Evolutionary conservation across 208 protist genomes (phyloP).

Genomic region (Leishmania lainsoni): DNA sequence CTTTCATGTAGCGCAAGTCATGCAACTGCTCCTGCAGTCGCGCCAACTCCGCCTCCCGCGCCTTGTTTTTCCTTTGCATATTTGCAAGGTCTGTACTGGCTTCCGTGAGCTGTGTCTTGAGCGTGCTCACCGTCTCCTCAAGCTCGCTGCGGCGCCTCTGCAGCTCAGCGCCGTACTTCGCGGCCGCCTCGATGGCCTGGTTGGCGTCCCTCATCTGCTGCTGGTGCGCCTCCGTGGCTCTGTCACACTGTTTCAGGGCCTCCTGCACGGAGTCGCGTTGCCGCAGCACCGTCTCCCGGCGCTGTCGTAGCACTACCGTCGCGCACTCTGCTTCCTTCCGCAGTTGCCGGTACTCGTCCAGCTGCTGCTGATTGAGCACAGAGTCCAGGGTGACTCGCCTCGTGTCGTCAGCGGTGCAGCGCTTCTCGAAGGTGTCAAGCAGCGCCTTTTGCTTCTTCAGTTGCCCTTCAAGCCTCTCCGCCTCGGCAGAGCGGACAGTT

Average conservation of each 20-base stretch:
- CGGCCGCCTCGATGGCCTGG: constrained; percentile 41
- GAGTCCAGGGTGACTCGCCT: constrained; percentile 34
- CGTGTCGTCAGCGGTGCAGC: constrained; percentile 63
- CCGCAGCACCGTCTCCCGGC: constrained; percentile 66
- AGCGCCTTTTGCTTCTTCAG: constrained; percentile 68
- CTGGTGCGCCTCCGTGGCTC: constrained; percentile 50
- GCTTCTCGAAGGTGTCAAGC: constrained; percentile 60
- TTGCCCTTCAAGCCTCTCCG: constrained; percentile 64
- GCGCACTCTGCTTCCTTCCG: constrained; percentile 84
- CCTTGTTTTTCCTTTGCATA: constrained; percentile 61
- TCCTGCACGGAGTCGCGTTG: constrained; percentile 68
- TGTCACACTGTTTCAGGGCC: constrained; percentile 63
- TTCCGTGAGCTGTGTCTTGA: constrained; percentile 47
- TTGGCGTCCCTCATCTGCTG: constrained; percentile 55
- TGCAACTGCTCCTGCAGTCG: constrained; percentile 90
- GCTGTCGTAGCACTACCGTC: constrained; percentile 79
- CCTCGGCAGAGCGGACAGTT: constrained; percentile 56
- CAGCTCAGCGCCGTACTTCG: constrained; percentile 49
- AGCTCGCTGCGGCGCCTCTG: constrained; percentile 59
- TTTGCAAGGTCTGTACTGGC: constrained; percentile 40
- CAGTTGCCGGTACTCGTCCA: constrained; percentile 78
- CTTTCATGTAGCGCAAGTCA: constrained; percentile 83
- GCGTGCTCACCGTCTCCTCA: constrained; percentile 32
- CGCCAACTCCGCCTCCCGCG: constrained; percentile 80
- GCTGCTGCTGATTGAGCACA: constrained; percentile 52